A percentile compares a stretch with the other conserved stretches of the same genome.
Conservation (phyloP, 2,329 filamentous ascomycete genomes). For the Fusarium dlaminii region DNA sequence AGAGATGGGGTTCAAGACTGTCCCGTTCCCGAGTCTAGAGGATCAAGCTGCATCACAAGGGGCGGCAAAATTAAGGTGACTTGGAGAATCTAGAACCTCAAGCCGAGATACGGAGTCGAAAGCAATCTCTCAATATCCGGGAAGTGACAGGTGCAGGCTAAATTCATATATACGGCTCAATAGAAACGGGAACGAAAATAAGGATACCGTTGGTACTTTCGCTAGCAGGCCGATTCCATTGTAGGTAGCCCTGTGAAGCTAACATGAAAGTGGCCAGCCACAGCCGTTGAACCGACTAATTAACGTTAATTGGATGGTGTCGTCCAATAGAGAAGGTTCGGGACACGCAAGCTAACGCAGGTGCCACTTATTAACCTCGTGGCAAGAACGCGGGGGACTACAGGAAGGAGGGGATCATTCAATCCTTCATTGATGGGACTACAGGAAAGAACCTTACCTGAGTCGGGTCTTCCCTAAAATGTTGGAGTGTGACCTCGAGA, state of each 20-base stretch:
- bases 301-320: background rate
- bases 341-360: conserved; percentile 20
- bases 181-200: background rate
- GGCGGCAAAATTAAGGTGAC: background rate
- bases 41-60: background rate
- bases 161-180: background rate
- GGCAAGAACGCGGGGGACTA: conserved; percentile 1
- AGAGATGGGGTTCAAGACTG: background rate
- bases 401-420: background rate
- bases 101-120: background rate
- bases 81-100: background rate
- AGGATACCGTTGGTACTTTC: background rate
- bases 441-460: background rate
- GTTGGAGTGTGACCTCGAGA: background rate
- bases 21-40: background rate
- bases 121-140: background rate
- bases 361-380: conserved; percentile 18
- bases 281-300: conserved; percentile 3
- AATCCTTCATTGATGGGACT: background rate
- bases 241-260: background rate
- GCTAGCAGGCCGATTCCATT: background rate
- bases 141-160: conserved; percentile 1
- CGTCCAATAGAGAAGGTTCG: background rate
- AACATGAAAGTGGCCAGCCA: conserved; percentile 10
- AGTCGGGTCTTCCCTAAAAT: background rate